phyloP scores from a whole-genome alignment of 2,329 filamentous ascomycete genomes.

The Lasiodiplodia theobromae region DNA sequence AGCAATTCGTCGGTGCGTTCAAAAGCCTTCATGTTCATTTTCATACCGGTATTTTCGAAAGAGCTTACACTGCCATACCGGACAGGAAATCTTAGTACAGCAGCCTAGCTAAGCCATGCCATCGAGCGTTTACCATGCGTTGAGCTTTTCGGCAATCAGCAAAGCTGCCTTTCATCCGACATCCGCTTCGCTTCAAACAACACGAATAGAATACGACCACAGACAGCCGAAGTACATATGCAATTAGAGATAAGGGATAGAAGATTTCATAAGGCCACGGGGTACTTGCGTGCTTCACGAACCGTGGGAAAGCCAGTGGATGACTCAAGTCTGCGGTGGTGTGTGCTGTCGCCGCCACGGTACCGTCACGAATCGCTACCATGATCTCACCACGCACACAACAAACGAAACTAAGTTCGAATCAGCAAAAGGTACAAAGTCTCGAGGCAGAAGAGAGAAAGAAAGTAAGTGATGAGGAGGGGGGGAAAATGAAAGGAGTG shows the following conservation, averaged over 20 bases:
- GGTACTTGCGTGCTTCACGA: neutral
- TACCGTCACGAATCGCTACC: neutral
- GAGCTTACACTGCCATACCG: neutral
- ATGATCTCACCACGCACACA: neutral
- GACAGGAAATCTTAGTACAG: neutral
- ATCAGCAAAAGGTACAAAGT: neutral
- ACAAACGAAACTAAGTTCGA: neutral
- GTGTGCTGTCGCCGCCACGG: neutral
- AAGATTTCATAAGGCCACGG: neutral
- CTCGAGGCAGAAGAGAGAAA: neutral
- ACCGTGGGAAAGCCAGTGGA: neutral
- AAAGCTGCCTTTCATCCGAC: too few relatives aligned
- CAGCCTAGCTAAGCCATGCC: too few relatives aligned
- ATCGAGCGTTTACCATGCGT: too few relatives aligned
- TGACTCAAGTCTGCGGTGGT: neutral
- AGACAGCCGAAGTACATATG: neutral
- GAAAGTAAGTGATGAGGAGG: neutral
- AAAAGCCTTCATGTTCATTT: neutral
- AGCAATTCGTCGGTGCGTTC: too few relatives aligned
- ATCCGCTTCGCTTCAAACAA: neutral
- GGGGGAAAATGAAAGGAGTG: neutral
- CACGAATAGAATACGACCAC: neutral
- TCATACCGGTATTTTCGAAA: neutral
- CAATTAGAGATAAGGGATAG: neutral
- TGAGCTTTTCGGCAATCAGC: too few relatives aligned